Evolutionary conservation across 345 rosid species (phyloP).

Genomic region (Orychophragmus violaceus): DNA sequence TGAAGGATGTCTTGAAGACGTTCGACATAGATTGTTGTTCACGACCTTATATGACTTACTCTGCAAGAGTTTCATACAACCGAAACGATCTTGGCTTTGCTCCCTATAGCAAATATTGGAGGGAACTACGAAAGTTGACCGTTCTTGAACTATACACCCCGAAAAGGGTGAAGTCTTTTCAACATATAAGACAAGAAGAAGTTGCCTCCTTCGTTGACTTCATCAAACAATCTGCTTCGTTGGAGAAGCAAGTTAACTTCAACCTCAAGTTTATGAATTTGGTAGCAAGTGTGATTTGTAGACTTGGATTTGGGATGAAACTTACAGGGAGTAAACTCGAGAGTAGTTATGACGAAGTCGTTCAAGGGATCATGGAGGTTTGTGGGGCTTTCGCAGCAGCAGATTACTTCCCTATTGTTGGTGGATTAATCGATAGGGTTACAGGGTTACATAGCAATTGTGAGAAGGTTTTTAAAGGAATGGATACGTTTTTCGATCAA

Average conservation of each 20-base stretch:
- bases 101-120: conserved; percentile 30
- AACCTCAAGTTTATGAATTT: conserved; percentile 13
- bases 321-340: conserved; percentile 10
- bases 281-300: conserved; percentile 17
- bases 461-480: conserved; percentile 27
- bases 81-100: conserved; percentile 24
- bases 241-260: conserved; percentile 16
- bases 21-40: conserved; percentile 32
- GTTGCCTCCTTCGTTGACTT: neutral
- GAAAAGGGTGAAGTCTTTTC: conserved; percentile 33
- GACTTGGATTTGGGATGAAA: conserved; percentile 27
- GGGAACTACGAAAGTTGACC: conserved; percentile 29
- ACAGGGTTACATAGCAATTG: conserved; percentile 5
- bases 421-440: conserved; percentile 29
- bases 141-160: conserved; percentile 32
- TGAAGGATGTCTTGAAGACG: conserved; percentile 28
- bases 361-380: conserved; percentile 24
- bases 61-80: conserved; percentile 23
- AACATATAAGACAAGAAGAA: conserved; percentile 21
- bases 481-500: conserved; percentile 36
- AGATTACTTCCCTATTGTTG: conserved; percentile 31
- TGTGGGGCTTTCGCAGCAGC: conserved; percentile 20
- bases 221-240: conserved; percentile 14
- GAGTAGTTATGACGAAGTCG: neutral
- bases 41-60: conserved; percentile 31